Conservation (phyloP, 257 asterid genomes). For the Solanum arcanum region DNA sequence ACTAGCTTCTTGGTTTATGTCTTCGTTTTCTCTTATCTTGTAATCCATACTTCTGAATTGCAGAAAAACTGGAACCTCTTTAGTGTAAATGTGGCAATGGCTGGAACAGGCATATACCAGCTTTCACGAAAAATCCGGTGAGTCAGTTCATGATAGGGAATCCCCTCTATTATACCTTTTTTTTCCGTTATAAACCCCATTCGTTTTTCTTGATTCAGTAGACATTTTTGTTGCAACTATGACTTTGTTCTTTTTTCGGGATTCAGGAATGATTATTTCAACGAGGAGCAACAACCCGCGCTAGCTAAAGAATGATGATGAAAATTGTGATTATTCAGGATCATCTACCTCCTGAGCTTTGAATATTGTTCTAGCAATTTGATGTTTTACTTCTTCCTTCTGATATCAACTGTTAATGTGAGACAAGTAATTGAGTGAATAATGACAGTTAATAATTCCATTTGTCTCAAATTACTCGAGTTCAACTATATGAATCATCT, state of each 20-base stretch:
- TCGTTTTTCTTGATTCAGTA: neutral
- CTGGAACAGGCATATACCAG: constrained; percentile 82
- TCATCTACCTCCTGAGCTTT: neutral
- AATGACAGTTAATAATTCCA: neutral
- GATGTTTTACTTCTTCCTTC: neutral
- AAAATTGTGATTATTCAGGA: neutral
- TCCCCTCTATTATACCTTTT: neutral
- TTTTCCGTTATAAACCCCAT: neutral
- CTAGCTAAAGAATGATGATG: constrained; percentile 54
- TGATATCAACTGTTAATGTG: neutral
- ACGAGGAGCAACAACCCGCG: constrained; percentile 44
- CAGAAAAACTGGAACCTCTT: constrained; percentile 95
- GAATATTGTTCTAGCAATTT: neutral
- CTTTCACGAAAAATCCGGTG: constrained; percentile 66
- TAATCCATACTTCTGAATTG: constrained; percentile 17
- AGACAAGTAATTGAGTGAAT: neutral
- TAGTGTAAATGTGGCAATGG: constrained; percentile 86
- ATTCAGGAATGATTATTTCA: constrained; percentile 63
- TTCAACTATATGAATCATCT: neutral
- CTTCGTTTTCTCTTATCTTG: neutral
- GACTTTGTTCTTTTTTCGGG: neutral
- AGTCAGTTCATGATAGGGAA: neutral
- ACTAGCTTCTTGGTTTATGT: neutral
- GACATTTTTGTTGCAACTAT: neutral
- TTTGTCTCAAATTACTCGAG: neutral